Conservation (phyloP, 1,284 basidiomycete genomes). For the Naganishia sp. region DNA sequence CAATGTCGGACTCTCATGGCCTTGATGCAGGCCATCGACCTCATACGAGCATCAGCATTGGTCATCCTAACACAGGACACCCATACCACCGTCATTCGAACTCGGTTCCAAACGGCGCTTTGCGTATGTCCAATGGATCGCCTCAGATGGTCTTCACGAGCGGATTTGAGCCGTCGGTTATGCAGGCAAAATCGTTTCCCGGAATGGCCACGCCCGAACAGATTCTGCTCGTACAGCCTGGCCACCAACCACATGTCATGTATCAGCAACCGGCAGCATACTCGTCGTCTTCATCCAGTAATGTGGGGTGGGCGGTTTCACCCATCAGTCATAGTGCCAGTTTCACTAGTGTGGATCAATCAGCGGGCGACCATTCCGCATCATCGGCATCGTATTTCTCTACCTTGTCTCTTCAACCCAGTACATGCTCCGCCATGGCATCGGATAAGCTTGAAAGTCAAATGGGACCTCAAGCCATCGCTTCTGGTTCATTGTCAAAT, state of each 20-base stretch:
- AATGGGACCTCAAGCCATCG: not conserved
- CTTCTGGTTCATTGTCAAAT: not conserved
- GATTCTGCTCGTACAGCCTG: not conserved
- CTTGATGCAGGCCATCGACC: not conserved
- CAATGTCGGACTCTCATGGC: not conserved
- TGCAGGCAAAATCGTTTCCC: not conserved
- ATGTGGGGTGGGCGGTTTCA: slow-evolving; percentile 11
- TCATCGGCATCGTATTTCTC: slow-evolving; percentile 21
- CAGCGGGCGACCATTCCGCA: not conserved
- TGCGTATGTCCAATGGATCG: not conserved
- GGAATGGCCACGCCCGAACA: too few species aligned
- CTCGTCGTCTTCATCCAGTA: slow-evolving; percentile 8
- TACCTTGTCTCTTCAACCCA: slow-evolving; percentile 8
- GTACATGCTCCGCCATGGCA: not conserved
- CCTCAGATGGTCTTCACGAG: slow-evolving; percentile 1
- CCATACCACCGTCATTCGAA: not conserved
- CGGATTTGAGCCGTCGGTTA: not conserved
- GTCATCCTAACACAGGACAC: not conserved
- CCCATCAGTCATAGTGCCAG: slow-evolving; percentile 5
- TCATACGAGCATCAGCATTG: slow-evolving; percentile 15
- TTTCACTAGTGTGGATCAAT: not conserved
- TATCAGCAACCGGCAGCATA: not conserved
- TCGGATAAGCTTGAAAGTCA: not conserved
- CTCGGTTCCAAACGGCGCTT: slow-evolving; percentile 12
- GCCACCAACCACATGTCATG: not conserved